Conservation (phyloP, 257 asterid genomes). For the Salvia rosmarinus region DNA sequence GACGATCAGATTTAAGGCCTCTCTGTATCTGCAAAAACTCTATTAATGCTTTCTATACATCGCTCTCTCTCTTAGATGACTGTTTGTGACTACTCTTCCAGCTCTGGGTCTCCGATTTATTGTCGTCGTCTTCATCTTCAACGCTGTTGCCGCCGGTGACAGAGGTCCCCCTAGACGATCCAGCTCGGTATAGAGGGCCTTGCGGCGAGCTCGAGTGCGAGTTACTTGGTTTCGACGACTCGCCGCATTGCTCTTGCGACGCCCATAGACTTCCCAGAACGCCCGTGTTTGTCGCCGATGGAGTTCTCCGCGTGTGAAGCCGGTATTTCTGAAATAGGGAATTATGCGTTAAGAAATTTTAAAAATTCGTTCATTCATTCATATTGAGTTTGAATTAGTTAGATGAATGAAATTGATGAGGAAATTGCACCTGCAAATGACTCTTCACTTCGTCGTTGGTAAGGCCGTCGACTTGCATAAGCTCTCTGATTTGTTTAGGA, state of each 20-base stretch:
- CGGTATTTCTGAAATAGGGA: slow-evolving; percentile 73
- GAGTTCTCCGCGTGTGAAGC: slow-evolving; percentile 61
- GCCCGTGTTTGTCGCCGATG: slow-evolving; percentile 22
- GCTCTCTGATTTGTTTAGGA: slow-evolving; percentile 98
- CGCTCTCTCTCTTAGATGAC: slow-evolving; percentile 15
- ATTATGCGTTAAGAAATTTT: not conserved
- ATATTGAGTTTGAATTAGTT: too few relatives aligned
- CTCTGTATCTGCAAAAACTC: slow-evolving; percentile 52
- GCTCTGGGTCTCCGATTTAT: slow-evolving; percentile 50
- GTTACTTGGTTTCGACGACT: slow-evolving; percentile 42
- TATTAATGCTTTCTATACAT: slow-evolving; percentile 19
- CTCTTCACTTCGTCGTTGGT: slow-evolving; percentile 99
- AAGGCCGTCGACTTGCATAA: slow-evolving; percentile 95
- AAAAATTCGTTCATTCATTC: too few relatives aligned
- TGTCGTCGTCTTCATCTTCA: slow-evolving; percentile 65
- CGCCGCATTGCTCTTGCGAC: slow-evolving; percentile 37
- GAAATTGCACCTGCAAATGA: slow-evolving; percentile 73
- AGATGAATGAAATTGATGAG: not conserved
- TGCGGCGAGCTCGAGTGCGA: slow-evolving; percentile 60
- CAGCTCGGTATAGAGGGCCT: slow-evolving; percentile 55
- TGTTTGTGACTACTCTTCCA: slow-evolving; percentile 45
- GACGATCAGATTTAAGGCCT: slow-evolving; percentile 23
- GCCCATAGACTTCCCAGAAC: slow-evolving; percentile 35
- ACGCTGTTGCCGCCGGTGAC: slow-evolving; percentile 39
- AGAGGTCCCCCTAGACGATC: slow-evolving; percentile 49